Percentiles rank a stretch among this genome's conserved stretches.
Conservation (phyloP, 83 land plant species). For the Thuja plicata region DNA sequence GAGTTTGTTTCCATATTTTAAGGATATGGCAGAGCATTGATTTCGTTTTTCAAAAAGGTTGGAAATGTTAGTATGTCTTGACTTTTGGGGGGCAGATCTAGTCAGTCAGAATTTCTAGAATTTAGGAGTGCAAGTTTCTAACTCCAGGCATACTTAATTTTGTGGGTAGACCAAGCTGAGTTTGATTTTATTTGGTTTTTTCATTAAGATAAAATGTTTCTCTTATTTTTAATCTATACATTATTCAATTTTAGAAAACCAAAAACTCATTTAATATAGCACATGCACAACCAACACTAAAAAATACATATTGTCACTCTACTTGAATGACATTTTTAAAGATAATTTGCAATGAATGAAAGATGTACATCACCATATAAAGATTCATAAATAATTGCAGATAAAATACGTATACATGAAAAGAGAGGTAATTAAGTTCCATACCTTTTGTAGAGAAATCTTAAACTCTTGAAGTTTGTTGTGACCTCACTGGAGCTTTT, state of each 20-base stretch:
- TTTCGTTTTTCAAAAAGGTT: no score
- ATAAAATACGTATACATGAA: background rate
- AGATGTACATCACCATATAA: background rate
- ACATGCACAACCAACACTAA: background rate
- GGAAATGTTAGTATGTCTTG: no score
- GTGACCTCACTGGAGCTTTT: constrained; percentile 75
- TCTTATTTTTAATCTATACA: no score
- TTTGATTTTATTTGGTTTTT: background rate
- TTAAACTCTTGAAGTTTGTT: constrained; percentile 85
- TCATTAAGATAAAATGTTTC: background rate
- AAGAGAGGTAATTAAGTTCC: background rate
- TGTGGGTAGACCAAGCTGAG: background rate
- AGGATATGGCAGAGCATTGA: no score
- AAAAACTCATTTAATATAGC: background rate
- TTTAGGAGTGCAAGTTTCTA: no score
- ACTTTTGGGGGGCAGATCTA: no score
- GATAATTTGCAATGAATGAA: background rate
- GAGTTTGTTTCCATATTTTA: no score
- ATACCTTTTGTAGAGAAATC: constrained; percentile 86
- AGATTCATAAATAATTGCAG: background rate
- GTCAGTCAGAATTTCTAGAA: no score
- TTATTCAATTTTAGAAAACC: background rate
- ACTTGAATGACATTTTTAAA: background rate
- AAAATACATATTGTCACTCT: no score
- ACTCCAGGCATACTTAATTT: no score